Percentiles rank a stretch among this genome's conserved stretches.
phyloP scores from a whole-genome alignment of 768 basidiomycete species.

The Paxillus rubicundulus region DNA sequence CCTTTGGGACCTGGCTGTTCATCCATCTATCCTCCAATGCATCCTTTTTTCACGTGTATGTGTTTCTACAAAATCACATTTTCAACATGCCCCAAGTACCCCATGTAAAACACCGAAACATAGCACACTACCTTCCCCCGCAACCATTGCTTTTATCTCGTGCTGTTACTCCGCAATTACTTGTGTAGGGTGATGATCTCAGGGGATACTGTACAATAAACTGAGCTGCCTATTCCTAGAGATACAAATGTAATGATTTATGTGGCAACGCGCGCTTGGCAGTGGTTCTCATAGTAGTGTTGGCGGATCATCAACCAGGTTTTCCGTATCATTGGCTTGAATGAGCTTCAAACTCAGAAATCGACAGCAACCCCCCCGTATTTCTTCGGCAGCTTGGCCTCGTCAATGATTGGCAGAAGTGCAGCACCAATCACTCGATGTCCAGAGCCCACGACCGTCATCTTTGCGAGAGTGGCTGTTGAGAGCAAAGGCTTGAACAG shows the following conservation, averaged over 20 bases:
- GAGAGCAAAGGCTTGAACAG: conserved; percentile 73
- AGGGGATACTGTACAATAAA: neutral
- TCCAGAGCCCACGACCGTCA: conserved; percentile 72
- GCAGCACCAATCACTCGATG: conserved; percentile 56
- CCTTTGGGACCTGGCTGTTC: neutral
- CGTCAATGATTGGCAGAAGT: conserved; percentile 55
- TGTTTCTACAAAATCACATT: neutral
- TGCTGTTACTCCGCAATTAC: neutral
- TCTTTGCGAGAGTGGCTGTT: conserved; percentile 73
- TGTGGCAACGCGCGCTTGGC: neutral
- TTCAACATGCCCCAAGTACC: neutral
- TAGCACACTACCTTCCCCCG: neutral
- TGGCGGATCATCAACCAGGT: too few relatives aligned
- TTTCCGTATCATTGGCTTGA: too few relatives aligned
- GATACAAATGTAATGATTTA: neutral
- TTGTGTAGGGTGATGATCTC: neutral
- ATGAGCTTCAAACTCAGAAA: conserved; percentile 35
- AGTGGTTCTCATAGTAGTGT: too few relatives aligned
- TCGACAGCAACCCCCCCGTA: conserved; percentile 69
- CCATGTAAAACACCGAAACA: neutral
- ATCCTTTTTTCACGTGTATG: neutral
- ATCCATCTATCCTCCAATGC: neutral
- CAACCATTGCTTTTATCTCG: neutral
- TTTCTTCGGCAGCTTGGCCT: conserved; percentile 56
- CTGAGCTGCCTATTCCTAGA: neutral